Evolutionary conservation across 2,329 filamentous ascomycete species (phyloP), one percentile per base, ranked within the genome.

Genomic region (Colletotrichum acutatum): DNA sequence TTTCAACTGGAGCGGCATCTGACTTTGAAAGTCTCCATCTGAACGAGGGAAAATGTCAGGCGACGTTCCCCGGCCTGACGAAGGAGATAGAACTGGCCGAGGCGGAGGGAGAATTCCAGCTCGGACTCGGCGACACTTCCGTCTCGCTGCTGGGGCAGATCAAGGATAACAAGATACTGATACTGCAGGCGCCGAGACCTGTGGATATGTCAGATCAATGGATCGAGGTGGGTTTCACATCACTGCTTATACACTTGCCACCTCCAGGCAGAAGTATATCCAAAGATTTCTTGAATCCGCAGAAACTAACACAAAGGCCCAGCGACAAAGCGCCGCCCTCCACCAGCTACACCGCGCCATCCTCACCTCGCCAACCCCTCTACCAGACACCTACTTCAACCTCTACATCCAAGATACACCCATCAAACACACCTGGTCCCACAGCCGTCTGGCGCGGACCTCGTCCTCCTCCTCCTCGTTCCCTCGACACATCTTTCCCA

Each of bases 291-390:
- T 16, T 30, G 60, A 53, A 61, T 49, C 30, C 34, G 30, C 30
- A 59, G 42, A 14, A 49, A 49, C 71, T 72, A 42, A 72, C 49
- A 58, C 9, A n/a, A 32, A 26, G 32, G 7, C 8, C 12, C 66
- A 85, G 80, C 86, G 87, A 72, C 85, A 86, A 62, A 83, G 82
- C 49, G 86, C 88, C n/a, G 84, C 86, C 11, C 83, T 90, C 1
- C 84, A 88, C 77, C 86, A 88, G 74, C 83, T 91, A 74, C 81
- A 90, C 77, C 84, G 86, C 71, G 87, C 88, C 5, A 78, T 90
- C 14, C 76, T 86, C 34, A 87, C 89, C 12, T 84, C 86, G 8
- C 87, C 87, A 0, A 78, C 82, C 5, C 81, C 81, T 0, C 75
- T 88, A 2, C 87, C 88, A 5, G 82, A 90, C 77, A 87, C 87